These are phyloP conservation scores for Claviceps maximensis DNA, from an alignment of 2,329 filamentous ascomycete species.

Conservation along the genomic window DNA sequence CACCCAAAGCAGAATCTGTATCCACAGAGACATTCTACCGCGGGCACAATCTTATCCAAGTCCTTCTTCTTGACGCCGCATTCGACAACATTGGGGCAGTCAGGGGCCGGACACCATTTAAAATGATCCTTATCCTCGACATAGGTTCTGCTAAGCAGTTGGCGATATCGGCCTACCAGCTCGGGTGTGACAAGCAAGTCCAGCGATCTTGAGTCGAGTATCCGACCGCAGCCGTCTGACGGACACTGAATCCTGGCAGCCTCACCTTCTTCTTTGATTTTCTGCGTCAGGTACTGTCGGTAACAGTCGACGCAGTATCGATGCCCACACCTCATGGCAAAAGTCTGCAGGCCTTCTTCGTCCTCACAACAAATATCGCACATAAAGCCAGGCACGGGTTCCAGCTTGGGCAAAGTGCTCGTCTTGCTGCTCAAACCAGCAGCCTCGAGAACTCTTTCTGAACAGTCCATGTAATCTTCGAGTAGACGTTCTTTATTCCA, in stretches of 20 bases:
- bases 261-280: conserved; percentile 91
- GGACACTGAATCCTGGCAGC: conserved; percentile 91
- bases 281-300: conserved; percentile 76
- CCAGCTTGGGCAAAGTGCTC: conserved; percentile 50
- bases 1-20: conserved; percentile 94
- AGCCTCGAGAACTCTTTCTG: conserved; percentile 65
- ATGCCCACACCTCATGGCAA: conserved; percentile 91
- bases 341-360: conserved; percentile 59
- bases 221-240: conserved; percentile 70
- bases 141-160: conserved; percentile 82
- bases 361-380: conserved; percentile 98
- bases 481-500: conserved; percentile 97
- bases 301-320: conserved; percentile 91
- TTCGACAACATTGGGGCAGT: conserved; percentile 86
- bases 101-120: conserved; percentile 97
- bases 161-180: conserved; percentile 55
- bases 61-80: conserved; percentile 82
- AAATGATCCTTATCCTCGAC: conserved; percentile 93
- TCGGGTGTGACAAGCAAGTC: conserved; percentile 56
- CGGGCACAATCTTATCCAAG: conserved; percentile 72
- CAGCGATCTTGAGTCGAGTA: conserved; percentile 82
- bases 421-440: conserved; percentile 64
- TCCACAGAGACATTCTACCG: conserved; percentile 73
- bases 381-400: conserved; percentile 61
- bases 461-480: conserved; percentile 89